A percentile compares a stretch with the other conserved stretches of the same genome.
Evolutionary conservation across 1,284 basidiomycete species (phyloP).

Genomic region (Meira nashicola): DNA sequence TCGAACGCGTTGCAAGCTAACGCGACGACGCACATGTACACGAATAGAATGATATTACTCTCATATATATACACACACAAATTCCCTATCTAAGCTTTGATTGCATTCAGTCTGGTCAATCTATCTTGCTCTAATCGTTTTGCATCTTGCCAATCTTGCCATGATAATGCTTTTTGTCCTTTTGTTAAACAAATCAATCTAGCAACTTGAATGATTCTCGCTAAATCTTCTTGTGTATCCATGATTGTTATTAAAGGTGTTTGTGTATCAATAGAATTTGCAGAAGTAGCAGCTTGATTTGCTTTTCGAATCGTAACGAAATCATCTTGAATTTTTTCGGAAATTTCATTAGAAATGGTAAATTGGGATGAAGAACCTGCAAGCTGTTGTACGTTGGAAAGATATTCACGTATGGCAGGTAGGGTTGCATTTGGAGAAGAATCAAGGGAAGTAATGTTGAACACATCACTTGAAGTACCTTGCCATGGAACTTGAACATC

Average conservation of each 20-base stretch:
- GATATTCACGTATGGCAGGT: not conserved
- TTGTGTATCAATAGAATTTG: not conserved
- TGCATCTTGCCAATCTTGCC: slow-evolving; percentile 2
- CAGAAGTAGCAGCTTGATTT: not conserved
- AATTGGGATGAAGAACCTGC: not conserved
- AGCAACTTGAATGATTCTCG: not conserved
- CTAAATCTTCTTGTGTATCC: slow-evolving; percentile 2
- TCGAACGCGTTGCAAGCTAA: too few species aligned
- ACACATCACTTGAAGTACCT: not conserved
- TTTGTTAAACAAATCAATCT: not conserved
- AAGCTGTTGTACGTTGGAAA: not conserved
- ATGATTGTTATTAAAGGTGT: not conserved
- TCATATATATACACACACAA: too few species aligned
- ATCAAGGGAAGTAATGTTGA: not conserved
- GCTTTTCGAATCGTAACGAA: slow-evolving; percentile 36
- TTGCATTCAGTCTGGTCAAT: not conserved
- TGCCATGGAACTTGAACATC: slow-evolving; percentile 32
- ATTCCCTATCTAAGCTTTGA: too few species aligned
- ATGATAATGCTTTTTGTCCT: not conserved
- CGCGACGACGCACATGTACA: too few species aligned
- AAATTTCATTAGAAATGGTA: slow-evolving; percentile 30
- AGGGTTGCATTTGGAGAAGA: not conserved
- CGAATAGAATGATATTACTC: too few species aligned
- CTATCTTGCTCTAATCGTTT: not conserved
- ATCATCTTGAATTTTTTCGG: slow-evolving; percentile 41